A percentile compares a stretch with the other conserved stretches of the same genome.
Evolutionary conservation across 148 eudicot species (phyloP).

Genomic region (Suaeda aralocaspica): DNA sequence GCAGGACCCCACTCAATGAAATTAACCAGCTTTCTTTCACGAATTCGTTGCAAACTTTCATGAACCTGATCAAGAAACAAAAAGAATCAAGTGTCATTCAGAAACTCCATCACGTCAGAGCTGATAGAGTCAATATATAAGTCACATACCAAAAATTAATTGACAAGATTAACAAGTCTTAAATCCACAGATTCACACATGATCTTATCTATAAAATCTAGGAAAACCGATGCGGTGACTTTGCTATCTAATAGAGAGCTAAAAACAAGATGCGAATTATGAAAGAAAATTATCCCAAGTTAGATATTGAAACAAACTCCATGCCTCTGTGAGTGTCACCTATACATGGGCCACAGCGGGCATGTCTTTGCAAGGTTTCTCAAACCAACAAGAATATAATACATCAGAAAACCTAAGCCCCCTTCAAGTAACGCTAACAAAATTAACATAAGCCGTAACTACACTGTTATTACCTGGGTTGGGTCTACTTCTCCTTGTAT

Average conservation of each 20-base stretch:
- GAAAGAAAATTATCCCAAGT: neutral
- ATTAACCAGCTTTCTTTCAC: slow-evolving; percentile 94
- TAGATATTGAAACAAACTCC: neutral
- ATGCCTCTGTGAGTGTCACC: too few relatives aligned
- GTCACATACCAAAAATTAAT: too few relatives aligned
- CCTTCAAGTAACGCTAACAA: neutral
- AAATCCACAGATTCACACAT: too few relatives aligned
- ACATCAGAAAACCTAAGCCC: neutral
- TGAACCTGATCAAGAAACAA: slow-evolving; percentile 56
- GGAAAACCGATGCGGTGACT: too few relatives aligned
- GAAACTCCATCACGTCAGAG: neutral
- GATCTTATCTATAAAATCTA: too few relatives aligned
- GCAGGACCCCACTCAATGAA: slow-evolving; percentile 99
- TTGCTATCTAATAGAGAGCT: neutral
- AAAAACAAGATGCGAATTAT: neutral
- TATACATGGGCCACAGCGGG: neutral
- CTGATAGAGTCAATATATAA: neutral
- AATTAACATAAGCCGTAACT: neutral
- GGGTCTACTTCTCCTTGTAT: slow-evolving; percentile 99
- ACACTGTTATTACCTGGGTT: slow-evolving; percentile 61
- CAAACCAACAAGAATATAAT: neutral
- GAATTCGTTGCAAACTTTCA: slow-evolving; percentile 94
- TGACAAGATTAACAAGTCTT: too few relatives aligned
- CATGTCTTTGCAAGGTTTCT: slow-evolving; percentile 5
- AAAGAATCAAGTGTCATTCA: slow-evolving; percentile 5